Conservation (phyloP, 768 basidiomycete species). For the Russula griseocarnosa region DNA sequence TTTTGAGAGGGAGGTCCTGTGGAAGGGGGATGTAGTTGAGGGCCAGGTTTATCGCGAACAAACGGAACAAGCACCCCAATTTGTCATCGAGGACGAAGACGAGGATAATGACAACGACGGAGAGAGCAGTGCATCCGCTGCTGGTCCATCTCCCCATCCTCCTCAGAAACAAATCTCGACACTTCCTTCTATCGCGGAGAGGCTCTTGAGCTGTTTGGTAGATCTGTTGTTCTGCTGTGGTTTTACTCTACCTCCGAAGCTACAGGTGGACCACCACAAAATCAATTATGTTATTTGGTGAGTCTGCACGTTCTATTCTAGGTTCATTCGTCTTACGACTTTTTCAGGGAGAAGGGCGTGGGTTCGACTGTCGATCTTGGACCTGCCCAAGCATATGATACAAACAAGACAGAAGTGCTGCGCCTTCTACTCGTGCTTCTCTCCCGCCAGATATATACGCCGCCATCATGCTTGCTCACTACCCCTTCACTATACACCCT, state of each 20-base stretch:
- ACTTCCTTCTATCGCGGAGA: conserved; percentile 76
- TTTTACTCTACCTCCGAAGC: conserved; percentile 78
- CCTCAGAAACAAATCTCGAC: conserved; percentile 41
- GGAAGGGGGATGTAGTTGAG: conserved; percentile 53
- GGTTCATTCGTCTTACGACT: neutral
- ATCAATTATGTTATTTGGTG: conserved; percentile 88
- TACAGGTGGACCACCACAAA: conserved; percentile 76
- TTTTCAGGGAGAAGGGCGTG: conserved; percentile 85
- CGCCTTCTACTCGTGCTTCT: conserved; percentile 84
- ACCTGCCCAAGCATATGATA: conserved; percentile 58
- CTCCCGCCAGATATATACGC: conserved; percentile 85
- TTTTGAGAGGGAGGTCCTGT: conserved; percentile 78
- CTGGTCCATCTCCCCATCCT: conserved; percentile 23
- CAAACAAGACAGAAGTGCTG: conserved; percentile 84
- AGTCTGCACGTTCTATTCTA: conserved; percentile 9
- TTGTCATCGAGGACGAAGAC: conserved; percentile 87
- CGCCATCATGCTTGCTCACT: conserved; percentile 63
- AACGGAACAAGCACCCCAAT: conserved; percentile 48
- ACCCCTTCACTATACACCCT: conserved; percentile 74
- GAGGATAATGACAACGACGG: conserved; percentile 47
- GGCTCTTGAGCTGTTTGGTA: conserved; percentile 70
- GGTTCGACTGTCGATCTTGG: conserved; percentile 80
- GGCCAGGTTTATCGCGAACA: conserved; percentile 31
- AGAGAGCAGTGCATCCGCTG: conserved; percentile 25
- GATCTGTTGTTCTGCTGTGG: conserved; percentile 93